phyloP scores from a whole-genome alignment of 2,329 filamentous ascomycete species.

The Chrysoporthe puriensis region DNA sequence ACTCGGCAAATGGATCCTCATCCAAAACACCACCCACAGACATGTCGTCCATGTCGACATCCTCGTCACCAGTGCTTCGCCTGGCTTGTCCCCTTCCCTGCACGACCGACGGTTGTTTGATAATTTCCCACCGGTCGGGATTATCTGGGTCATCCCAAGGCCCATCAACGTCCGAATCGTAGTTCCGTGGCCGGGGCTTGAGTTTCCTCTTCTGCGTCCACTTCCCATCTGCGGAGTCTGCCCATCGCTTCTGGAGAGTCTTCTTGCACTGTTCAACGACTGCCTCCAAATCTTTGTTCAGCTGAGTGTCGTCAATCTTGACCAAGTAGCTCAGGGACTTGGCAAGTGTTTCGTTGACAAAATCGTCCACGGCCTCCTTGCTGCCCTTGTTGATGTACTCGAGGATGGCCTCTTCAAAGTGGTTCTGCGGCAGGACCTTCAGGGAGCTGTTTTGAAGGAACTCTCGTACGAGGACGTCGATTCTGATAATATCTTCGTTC shows the following conservation, averaged over 20 bases:
- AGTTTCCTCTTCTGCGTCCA: constrained; percentile 56
- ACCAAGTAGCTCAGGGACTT: constrained; percentile 74
- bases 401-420: constrained; percentile 88
- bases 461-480: constrained; percentile 86
- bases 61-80: constrained; percentile 51
- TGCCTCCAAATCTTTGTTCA: constrained; percentile 68
- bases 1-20: constrained; percentile 5
- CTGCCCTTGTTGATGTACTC: constrained; percentile 96
- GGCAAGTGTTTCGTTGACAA: constrained; percentile 72
- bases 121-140: constrained; percentile 45
- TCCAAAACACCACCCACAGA: constrained; percentile 50
- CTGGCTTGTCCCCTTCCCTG: constrained; percentile 38
- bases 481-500: constrained; percentile 75
- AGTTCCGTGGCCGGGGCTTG: constrained; percentile 76
- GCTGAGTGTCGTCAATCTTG: constrained; percentile 63
- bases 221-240: constrained; percentile 55
- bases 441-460: constrained; percentile 86
- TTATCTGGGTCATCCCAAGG: constrained; percentile 81
- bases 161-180: constrained; percentile 90
- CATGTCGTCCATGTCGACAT: constrained; percentile 50
- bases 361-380: constrained; percentile 85
- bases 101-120: neutral
- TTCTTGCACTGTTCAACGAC: constrained; percentile 75
- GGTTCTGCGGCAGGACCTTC: constrained; percentile 89
- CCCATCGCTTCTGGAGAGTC: constrained; percentile 72